Evolutionary conservation across 768 basidiomycete species (phyloP).

Genomic region (Termitomyces sp.): DNA sequence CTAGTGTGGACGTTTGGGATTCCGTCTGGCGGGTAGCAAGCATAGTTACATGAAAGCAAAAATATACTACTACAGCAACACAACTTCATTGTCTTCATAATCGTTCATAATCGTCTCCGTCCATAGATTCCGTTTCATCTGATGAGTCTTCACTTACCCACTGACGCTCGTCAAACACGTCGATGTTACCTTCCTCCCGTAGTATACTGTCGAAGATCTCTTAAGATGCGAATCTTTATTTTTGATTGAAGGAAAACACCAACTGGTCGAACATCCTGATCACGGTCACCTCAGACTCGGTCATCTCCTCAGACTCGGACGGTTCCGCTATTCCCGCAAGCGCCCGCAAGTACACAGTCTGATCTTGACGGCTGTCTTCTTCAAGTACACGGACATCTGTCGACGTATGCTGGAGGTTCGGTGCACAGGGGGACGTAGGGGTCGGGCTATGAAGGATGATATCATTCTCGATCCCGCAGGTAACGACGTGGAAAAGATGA

Average conservation of each 20-base stretch:
- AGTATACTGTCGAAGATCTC: slow-evolving; percentile 40
- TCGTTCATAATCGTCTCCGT: slow-evolving; percentile 13
- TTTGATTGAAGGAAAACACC: background rate
- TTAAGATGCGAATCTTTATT: background rate
- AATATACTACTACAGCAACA: background rate
- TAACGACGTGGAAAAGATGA: slow-evolving; percentile 55
- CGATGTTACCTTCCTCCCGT: slow-evolving; percentile 48
- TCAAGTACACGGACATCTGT: slow-evolving; percentile 41
- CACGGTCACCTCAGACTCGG: slow-evolving; percentile 32
- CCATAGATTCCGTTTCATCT: slow-evolving; percentile 20
- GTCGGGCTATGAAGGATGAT: slow-evolving; percentile 68
- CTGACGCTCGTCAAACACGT: slow-evolving; percentile 45
- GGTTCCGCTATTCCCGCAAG: slow-evolving; percentile 20
- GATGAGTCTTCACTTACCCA: slow-evolving; percentile 27
- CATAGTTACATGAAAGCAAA: background rate
- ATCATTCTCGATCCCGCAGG: slow-evolving; percentile 69
- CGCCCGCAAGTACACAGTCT: slow-evolving; percentile 31
- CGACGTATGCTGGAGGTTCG: slow-evolving; percentile 41
- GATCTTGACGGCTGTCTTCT: slow-evolving; percentile 27
- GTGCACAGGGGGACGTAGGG: slow-evolving; percentile 43
- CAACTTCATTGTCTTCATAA: slow-evolving; percentile 10
- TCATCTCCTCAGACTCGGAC: slow-evolving; percentile 33
- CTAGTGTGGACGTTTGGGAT: slow-evolving; percentile 26
- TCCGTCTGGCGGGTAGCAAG: too few relatives aligned
- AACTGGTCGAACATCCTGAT: slow-evolving; percentile 74